These are phyloP conservation scores for Sorghum bicolor DNA, from an alignment of 176 grass and related monocot species.

Conservation along the genomic window DNA sequence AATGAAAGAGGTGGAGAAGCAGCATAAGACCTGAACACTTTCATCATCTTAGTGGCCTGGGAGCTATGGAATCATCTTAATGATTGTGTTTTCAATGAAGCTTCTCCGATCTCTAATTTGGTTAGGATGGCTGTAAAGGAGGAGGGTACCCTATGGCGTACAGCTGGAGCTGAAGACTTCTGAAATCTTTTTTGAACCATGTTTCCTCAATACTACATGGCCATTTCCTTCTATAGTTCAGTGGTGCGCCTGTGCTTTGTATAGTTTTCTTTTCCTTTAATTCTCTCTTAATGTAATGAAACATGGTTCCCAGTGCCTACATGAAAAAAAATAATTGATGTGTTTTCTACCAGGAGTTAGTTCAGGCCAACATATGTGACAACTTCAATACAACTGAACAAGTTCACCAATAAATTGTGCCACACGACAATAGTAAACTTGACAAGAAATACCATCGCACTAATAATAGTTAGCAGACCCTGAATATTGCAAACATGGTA, in stretches of 20 bases:
- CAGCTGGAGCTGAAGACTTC: not conserved
- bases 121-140: not conserved
- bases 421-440: not conserved
- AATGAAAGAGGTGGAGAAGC: not conserved
- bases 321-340: not conserved
- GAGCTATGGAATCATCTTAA: not conserved
- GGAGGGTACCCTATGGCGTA: not conserved
- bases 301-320: not conserved
- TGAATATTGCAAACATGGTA: not conserved
- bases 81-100: not conserved
- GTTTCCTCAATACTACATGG: not conserved
- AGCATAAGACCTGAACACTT: not conserved
- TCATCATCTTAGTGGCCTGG: not conserved
- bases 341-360: not conserved
- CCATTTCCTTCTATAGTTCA: not conserved
- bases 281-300: not conserved
- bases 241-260: not conserved
- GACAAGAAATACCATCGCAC: not conserved
- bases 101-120: not conserved
- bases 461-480: not conserved
- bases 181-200: not conserved
- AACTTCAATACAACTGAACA: conserved; percentile 3
- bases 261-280: not conserved
- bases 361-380: not conserved
- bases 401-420: not conserved